Percentiles rank a stretch among this genome's conserved stretches.
phyloP scores from a whole-genome alignment of 106 monocot genomes.

The Hemerocallis citrina region DNA sequence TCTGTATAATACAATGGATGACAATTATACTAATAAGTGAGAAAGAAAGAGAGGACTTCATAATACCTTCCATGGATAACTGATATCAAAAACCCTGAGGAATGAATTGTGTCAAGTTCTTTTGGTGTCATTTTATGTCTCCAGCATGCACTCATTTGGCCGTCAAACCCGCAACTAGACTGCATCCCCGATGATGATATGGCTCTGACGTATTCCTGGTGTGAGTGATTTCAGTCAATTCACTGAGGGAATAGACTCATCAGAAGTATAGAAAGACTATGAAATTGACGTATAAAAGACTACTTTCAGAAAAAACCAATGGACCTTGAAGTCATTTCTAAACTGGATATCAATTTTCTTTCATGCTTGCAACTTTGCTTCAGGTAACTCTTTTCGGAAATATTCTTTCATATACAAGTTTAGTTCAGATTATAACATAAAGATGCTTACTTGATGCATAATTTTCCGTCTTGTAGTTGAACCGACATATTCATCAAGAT shows the following conservation, averaged over 20 bases:
- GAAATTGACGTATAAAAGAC: too few relatives aligned
- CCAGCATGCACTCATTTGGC: conserved; percentile 97
- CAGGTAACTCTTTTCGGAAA: too few relatives aligned
- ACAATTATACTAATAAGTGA: not conserved
- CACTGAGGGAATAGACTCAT: too few relatives aligned
- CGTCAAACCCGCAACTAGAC: conserved; percentile 83
- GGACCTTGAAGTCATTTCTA: too few relatives aligned
- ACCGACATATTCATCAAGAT: conserved; percentile 80
- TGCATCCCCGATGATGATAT: conserved; percentile 94
- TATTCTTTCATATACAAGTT: too few relatives aligned
- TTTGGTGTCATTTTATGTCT: conserved; percentile 71
- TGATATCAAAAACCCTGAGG: conserved; percentile 69
- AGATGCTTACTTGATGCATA: conserved; percentile 65
- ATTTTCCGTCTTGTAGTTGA: conserved; percentile 62
- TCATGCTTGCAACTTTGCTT: too few relatives aligned
- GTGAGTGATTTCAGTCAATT: too few relatives aligned
- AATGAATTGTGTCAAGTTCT: conserved; percentile 67
- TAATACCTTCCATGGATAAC: conserved; percentile 89
- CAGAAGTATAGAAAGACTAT: too few relatives aligned
- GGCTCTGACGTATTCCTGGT: conserved; percentile 83
- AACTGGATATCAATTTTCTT: too few relatives aligned
- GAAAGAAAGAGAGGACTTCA: not conserved
- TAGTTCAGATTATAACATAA: not conserved
- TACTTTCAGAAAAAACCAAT: too few relatives aligned
- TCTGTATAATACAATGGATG: too few relatives aligned